Conservation (phyloP, 495 filamentous ascomycete genomes). For the Parachaetomium inaequale region DNA sequence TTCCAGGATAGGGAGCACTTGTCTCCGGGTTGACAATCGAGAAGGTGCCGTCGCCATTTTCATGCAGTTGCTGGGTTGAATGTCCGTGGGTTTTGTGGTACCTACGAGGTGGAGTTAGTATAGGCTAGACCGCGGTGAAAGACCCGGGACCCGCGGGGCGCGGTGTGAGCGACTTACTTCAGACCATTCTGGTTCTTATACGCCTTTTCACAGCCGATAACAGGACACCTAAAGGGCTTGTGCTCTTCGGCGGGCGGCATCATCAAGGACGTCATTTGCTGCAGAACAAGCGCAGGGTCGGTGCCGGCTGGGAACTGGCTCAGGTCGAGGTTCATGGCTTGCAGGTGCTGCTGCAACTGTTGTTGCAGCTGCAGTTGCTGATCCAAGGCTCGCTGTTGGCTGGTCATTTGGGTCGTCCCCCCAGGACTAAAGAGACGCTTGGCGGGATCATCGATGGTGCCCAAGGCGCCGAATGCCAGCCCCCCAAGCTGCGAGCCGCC, state of each 20-base stretch:
- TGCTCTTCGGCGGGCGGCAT: constrained; percentile 65
- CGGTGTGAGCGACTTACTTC: constrained; percentile 62
- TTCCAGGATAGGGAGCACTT: constrained; percentile 87
- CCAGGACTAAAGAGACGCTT: constrained; percentile 87
- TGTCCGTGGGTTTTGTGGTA: constrained; percentile 86
- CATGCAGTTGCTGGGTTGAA: constrained; percentile 90
- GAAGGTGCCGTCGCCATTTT: constrained; percentile 94
- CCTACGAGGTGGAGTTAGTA: constrained; percentile 44
- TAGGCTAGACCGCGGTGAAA: too few species aligned
- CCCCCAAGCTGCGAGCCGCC: constrained; percentile 46
- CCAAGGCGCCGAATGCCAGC: constrained; percentile 30
- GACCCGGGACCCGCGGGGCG: too few species aligned
- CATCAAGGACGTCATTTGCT: constrained; percentile 63
- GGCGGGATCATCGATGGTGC: constrained; percentile 90
- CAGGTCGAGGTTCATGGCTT: constrained; percentile 60
- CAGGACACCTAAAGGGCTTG: constrained; percentile 95
- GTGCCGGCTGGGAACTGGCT: constrained; percentile 69
- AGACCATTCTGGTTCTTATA: constrained; percentile 99
- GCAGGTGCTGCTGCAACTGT: constrained; percentile 57
- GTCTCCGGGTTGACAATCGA: constrained; percentile 98
- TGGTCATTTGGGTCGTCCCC: constrained; percentile 58
- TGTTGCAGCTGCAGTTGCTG: constrained; percentile 37
- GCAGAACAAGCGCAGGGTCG: constrained; percentile 69
- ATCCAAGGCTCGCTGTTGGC: constrained; percentile 46
- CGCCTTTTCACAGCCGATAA: constrained; percentile 98